A percentile compares a stretch with the other conserved stretches of the same genome.
Evolutionary conservation across 177 flowering plant genomes (phyloP).

Genomic region (Vitis hybrid): DNA sequence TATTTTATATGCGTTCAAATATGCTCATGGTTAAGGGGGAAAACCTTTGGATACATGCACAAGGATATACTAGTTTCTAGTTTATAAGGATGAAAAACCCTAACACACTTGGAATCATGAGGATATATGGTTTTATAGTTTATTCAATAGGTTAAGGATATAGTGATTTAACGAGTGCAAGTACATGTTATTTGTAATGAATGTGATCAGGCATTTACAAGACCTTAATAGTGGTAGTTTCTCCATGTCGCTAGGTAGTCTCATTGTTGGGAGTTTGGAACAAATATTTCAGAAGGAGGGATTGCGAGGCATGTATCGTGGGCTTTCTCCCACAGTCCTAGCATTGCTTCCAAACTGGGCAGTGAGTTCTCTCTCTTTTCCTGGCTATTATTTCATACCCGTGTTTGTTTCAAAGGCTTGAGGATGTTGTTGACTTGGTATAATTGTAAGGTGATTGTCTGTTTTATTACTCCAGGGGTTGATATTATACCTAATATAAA

Average conservation of each 20-base stretch:
- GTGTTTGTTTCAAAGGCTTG: neutral
- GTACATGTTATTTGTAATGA: too few species aligned
- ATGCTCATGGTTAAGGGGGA: too few species aligned
- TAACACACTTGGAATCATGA: too few species aligned
- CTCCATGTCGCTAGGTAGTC: constrained; percentile 52
- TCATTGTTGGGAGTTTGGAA: constrained; percentile 80
- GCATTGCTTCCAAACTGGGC: constrained; percentile 99
- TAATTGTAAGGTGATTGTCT: constrained; percentile 2
- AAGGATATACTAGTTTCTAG: too few species aligned
- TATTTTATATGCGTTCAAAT: too few species aligned
- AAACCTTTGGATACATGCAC: too few species aligned
- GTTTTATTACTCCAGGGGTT: neutral
- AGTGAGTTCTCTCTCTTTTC: constrained; percentile 45
- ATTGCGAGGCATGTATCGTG: constrained; percentile 92
- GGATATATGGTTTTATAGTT: too few species aligned
- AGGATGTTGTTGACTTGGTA: neutral
- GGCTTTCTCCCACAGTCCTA: constrained; percentile 87
- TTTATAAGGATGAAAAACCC: too few species aligned
- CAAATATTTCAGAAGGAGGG: constrained; percentile 83
- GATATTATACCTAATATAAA: neutral
- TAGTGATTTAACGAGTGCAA: too few species aligned
- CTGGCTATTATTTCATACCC: neutral
- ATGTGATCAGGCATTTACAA: neutral
- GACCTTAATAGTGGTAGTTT: neutral
- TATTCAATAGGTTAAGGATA: too few species aligned